phyloP scores from a whole-genome alignment of 352 stramenopile species.

The Globisporangium ultimum region DNA sequence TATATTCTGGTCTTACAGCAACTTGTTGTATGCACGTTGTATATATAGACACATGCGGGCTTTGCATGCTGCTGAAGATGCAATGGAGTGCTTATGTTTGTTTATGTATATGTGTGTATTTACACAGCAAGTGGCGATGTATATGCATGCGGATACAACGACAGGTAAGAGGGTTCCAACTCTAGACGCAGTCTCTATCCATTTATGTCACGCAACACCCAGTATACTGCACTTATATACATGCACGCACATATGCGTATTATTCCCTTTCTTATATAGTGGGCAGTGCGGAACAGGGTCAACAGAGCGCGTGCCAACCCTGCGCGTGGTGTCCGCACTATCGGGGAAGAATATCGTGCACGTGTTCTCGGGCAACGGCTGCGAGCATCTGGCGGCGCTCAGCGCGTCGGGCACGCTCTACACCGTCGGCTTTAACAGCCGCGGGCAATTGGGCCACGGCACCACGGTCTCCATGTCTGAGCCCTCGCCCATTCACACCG shows the following conservation, averaged over 20 bases:
- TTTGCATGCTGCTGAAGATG: background rate
- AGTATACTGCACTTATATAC: background rate
- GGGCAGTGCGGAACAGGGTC: constrained; percentile 88
- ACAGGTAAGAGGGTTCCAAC: constrained; percentile 46
- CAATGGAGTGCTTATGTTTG: background rate
- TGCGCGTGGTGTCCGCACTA: constrained; percentile 49
- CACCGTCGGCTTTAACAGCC: constrained; percentile 91
- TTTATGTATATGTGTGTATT: background rate
- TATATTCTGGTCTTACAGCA: too few species aligned
- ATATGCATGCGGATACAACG: constrained; percentile 91
- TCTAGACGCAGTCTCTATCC: background rate
- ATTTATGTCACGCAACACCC: background rate
- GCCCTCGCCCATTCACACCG: constrained; percentile 14
- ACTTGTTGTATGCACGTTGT: too few species aligned
- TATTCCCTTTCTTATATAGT: constrained; percentile 23
- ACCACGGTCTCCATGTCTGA: constrained; percentile 60
- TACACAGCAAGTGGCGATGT: constrained; percentile 64
- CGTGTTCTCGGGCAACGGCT: constrained; percentile 90
- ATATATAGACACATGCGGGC: too few species aligned
- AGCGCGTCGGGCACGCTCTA: constrained; percentile 76
- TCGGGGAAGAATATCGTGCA: constrained; percentile 56
- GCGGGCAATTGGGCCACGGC: constrained; percentile 87
- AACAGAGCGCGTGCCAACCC: constrained; percentile 61
- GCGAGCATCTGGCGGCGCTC: constrained; percentile 88
- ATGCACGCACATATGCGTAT: background rate